phyloP scores from a whole-genome alignment of 192 early-diverging fungal species.

The Chytriomyces sp. region DNA sequence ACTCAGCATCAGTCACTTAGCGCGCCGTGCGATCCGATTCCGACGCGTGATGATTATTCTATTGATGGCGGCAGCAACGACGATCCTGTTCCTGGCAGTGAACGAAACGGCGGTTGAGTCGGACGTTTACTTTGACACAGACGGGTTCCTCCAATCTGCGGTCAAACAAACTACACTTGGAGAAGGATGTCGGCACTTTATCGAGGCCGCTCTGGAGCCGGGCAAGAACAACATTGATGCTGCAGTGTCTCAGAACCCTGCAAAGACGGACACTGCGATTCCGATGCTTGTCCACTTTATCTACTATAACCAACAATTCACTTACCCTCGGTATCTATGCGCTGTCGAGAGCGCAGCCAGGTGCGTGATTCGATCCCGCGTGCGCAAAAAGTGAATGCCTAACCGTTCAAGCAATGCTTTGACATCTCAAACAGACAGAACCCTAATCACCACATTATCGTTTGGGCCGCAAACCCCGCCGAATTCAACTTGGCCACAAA shows the following conservation, averaged over 20 bases:
- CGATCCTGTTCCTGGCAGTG: not conserved
- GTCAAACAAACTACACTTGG: not conserved
- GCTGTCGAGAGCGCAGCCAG: conserved; percentile 41
- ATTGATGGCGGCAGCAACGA: not conserved
- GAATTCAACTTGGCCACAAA: conserved; percentile 23
- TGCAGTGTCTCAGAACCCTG: not conserved
- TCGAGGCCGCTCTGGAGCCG: not conserved
- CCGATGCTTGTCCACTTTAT: conserved; percentile 35
- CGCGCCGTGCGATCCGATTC: not conserved
- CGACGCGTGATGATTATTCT: not conserved
- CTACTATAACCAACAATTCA: conserved; percentile 35
- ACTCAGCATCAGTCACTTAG: too few species aligned
- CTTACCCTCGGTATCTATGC: conserved; percentile 37
- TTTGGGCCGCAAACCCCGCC: conserved; percentile 34
- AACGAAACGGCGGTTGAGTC: not conserved
- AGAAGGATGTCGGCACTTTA: not conserved
- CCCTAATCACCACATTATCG: conserved; percentile 34
- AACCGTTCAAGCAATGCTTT: too few species aligned
- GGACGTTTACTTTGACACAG: not conserved
- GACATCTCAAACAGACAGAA: conserved; percentile 13
- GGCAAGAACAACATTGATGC: not conserved
- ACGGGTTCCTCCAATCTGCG: not conserved
- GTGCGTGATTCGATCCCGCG: too few species aligned
- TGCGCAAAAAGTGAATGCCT: too few species aligned
- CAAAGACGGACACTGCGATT: not conserved